Evolutionary conservation across 2,329 filamentous ascomycete genomes (phyloP).

Genomic region (Lecanicillium sp.): DNA sequence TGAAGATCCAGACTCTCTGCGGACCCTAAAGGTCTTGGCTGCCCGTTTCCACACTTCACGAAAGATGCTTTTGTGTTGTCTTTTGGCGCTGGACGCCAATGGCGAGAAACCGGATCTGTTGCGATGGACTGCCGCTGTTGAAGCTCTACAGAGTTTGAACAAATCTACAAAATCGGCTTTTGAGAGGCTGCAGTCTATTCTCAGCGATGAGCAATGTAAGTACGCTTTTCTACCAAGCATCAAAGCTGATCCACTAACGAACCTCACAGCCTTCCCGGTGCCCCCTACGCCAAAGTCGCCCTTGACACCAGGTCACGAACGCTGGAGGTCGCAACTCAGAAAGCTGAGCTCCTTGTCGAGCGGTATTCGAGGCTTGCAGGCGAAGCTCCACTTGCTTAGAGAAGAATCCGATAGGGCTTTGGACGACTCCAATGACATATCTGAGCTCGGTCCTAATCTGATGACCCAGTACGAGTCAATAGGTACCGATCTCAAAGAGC

Average conservation of each 20-base stretch:
- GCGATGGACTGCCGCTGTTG: conserved; percentile 70
- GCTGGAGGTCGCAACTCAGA: conserved; percentile 77
- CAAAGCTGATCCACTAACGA: conserved; percentile 9
- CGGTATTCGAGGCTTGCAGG: conserved; percentile 84
- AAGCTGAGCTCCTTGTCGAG: conserved; percentile 84
- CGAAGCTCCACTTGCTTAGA: conserved; percentile 83
- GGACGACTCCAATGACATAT: conserved; percentile 63
- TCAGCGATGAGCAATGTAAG: conserved; percentile 75
- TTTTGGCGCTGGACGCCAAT: conserved; percentile 78
- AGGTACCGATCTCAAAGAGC: conserved; percentile 71
- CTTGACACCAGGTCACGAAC: conserved; percentile 67
- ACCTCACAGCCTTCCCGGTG: conserved; percentile 38
- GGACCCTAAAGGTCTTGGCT: conserved; percentile 72
- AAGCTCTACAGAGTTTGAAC: conserved; percentile 62
- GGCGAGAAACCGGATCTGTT: conserved; percentile 68
- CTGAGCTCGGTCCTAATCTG: conserved; percentile 68
- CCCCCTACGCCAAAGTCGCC: conserved; percentile 50
- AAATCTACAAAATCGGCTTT: conserved; percentile 53
- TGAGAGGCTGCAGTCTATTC: conserved; percentile 56
- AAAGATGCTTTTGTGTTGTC: conserved; percentile 79
- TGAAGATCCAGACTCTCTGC: conserved; percentile 70
- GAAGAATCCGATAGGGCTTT: conserved; percentile 80
- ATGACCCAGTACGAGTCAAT: conserved; percentile 93
- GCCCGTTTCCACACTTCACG: conserved; percentile 73
- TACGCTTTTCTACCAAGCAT: conserved; percentile 11